phyloP scores from a whole-genome alignment of 352 stramenopile species.

The Phytophthora podocarpi region DNA sequence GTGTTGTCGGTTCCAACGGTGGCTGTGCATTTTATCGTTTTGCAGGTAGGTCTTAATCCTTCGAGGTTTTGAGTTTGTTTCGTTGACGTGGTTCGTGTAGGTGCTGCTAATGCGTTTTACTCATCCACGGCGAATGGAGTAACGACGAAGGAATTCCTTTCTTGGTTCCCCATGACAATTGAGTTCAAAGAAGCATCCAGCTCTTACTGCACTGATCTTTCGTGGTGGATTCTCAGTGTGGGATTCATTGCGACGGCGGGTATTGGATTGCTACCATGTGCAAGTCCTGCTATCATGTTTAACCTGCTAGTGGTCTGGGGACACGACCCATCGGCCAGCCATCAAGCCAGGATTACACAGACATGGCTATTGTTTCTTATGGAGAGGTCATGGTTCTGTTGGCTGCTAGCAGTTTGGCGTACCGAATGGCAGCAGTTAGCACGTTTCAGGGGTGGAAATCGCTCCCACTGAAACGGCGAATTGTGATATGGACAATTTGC shows the following conservation, averaged over 20 bases:
- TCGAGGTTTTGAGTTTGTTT: no score
- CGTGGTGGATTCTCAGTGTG: constrained; percentile 67
- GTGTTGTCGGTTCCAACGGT: constrained; percentile 68
- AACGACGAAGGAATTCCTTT: constrained; percentile 48
- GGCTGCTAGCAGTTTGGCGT: constrained; percentile 52
- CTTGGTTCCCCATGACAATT: constrained; percentile 87
- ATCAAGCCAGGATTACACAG: constrained; percentile 59
- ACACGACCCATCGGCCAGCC: constrained; percentile 68
- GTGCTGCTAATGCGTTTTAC: constrained; percentile 50
- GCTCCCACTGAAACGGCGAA: constrained; percentile 33
- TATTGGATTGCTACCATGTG: constrained; percentile 54
- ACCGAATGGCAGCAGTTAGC: constrained; percentile 38
- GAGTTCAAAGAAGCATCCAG: constrained; percentile 67
- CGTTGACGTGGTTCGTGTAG: constrained; percentile 15
- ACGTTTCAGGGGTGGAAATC: constrained; percentile 58
- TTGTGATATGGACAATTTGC: constrained; percentile 61
- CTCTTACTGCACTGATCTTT: constrained; percentile 69
- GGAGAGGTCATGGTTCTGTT: constrained; percentile 73
- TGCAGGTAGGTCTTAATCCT: constrained; percentile 42
- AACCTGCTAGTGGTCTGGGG: constrained; percentile 61
- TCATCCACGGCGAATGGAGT: constrained; percentile 59
- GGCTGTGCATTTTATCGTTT: constrained; percentile 72
- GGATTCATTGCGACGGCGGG: constrained; percentile 46
- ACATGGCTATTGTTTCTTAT: constrained; percentile 53
- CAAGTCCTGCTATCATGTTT: constrained; percentile 52